These are phyloP conservation scores for Corymbia citriodora DNA, from an alignment of 441 rosid species.

Conservation along the genomic window DNA sequence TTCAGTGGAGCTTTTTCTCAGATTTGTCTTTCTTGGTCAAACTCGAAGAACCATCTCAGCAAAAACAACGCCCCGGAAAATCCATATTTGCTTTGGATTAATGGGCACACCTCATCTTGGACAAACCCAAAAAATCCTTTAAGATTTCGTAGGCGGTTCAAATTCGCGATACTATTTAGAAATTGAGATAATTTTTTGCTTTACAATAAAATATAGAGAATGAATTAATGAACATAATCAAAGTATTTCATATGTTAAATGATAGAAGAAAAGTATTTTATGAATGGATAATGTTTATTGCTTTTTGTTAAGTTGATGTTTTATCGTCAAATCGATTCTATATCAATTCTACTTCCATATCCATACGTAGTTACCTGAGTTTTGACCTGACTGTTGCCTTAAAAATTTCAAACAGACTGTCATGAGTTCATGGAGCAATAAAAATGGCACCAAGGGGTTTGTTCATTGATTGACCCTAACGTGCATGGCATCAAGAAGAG, in stretches of 20 bases:
- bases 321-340: not conserved
- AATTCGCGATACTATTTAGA: not conserved
- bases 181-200: not conserved
- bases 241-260: not conserved
- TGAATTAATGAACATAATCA: rapidly evolving
- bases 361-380: not conserved
- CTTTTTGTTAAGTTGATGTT: rapidly evolving
- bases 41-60: not conserved
- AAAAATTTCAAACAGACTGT: not conserved
- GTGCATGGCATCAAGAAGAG: not conserved
- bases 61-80: not conserved
- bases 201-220: rapidly evolving
- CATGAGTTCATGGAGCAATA: not conserved
- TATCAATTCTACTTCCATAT: not conserved
- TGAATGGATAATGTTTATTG: rapidly evolving
- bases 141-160: not conserved
- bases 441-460: not conserved
- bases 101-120: not conserved
- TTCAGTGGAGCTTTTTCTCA: not conserved
- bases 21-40: not conserved
- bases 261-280: rapidly evolving
- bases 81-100: not conserved
- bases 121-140: not conserved
- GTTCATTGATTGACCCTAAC: not conserved
- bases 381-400: not conserved